Base-by-base conservation (phyloP, 108 stramenopile species). In the Cyclotella sp. region DNA sequence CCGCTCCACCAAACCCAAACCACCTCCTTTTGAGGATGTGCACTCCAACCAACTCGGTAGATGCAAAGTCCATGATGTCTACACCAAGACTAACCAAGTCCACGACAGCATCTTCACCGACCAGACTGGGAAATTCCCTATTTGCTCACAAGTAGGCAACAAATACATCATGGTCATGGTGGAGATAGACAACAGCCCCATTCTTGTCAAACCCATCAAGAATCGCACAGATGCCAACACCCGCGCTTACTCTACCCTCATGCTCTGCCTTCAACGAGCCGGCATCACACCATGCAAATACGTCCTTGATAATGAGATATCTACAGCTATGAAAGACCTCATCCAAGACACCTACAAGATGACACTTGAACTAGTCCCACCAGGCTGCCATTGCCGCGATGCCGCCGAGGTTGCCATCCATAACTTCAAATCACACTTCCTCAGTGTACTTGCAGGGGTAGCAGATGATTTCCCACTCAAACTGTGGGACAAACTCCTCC, bases 391-490 rank as follows among this genome's bases (percentile, higher is more conserved):
- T 63, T 3, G 26, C 21, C 21, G 46, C 13, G 63, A 73, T 34
- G 28, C 58, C 10, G 70, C 70, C 39, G 29, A 72, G 40, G 15
- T 55, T 41, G 70, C 70, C 14, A 85, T 85, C 16, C 81, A 47
- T 10, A 85, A 80, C 18, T 85, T 77, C 54, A 72, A 77, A 49
- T 74, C 77, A 29, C 85, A 85, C 52, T 82, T 85, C 66, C 68
- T 85, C 41, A 59, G 77, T 8, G 57, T 53, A 44, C 68, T 86
- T 30, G 51, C 57, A 67, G 28, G 63, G 15, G 70, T 55, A 14
- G 58, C n/a, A 2, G 13, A 21, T 15, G 15, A 68, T 44, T 72
- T 39, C 21, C 57, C 29, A 8, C 15, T 54, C 11, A n/a, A 30
- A 28, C 26, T 54, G 22, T 72, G 71, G 59, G 59, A 72, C 57